These are phyloP conservation scores for Lactarius quietus DNA, from an alignment of 768 basidiomycete genomes.

Conservation along the genomic window DNA sequence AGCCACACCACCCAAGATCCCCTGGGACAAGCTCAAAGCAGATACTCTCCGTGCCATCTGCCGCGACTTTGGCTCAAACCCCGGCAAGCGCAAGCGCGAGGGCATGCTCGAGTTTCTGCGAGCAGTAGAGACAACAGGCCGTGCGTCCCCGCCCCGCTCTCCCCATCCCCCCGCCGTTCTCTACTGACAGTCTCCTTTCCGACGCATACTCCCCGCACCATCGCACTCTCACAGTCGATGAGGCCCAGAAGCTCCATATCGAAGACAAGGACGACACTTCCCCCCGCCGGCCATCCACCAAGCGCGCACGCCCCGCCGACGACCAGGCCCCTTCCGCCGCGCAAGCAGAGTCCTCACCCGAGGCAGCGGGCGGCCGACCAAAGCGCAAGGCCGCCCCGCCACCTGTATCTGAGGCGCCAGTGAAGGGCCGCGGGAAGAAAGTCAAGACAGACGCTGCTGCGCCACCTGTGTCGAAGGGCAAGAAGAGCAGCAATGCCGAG, in stretches of 20 bases:
- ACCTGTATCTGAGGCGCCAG: slow-evolving; percentile 18
- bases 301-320: slow-evolving; percentile 19
- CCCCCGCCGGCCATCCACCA: slow-evolving; percentile 18
- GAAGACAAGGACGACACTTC: slow-evolving; percentile 25
- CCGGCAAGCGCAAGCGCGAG: slow-evolving; percentile 23
- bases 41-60: slow-evolving; percentile 30
- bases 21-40: slow-evolving; percentile 29
- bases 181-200: neutral
- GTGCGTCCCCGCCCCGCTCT: slow-evolving; percentile 23
- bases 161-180: neutral
- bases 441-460: slow-evolving; percentile 13
- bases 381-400: slow-evolving; percentile 23
- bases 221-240: slow-evolving; percentile 19
- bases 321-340: slow-evolving; percentile 12
- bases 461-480: slow-evolving; percentile 15
- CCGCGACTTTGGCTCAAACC: slow-evolving; percentile 29
- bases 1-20: slow-evolving; percentile 23
- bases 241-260: slow-evolving; percentile 21
- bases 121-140: slow-evolving; percentile 26
- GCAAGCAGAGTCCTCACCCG: neutral
- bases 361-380: slow-evolving; percentile 11
- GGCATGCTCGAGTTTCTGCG: slow-evolving; percentile 29
- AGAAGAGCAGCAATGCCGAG: slow-evolving; percentile 14
- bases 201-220: neutral
- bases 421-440: slow-evolving; percentile 21